Percentiles rank a stretch among this genome's conserved stretches.
Conservation (phyloP, 108 stramenopile species). For the Skeletonema tropicum region DNA sequence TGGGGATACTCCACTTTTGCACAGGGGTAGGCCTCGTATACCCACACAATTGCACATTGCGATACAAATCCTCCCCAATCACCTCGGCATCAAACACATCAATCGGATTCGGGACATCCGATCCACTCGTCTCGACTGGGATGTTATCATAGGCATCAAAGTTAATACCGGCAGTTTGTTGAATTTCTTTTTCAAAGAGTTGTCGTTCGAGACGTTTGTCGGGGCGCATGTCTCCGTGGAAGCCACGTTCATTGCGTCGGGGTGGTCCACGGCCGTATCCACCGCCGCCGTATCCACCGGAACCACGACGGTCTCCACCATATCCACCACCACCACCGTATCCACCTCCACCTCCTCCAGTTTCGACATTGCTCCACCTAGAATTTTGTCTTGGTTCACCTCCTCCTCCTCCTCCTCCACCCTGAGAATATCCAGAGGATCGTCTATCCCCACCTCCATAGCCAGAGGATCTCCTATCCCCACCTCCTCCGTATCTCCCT, state of each 20-base stretch:
- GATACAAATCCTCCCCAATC: slow-evolving; percentile 89
- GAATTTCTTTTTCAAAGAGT: slow-evolving; percentile 75
- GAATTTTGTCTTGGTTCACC: slow-evolving; percentile 19
- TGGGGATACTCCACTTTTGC: slow-evolving; percentile 98
- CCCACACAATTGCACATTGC: slow-evolving; percentile 92
- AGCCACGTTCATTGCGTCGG: slow-evolving; percentile 71
- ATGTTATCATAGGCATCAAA: slow-evolving; percentile 99
- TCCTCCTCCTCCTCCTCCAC: slow-evolving; percentile 38
- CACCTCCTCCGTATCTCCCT: slow-evolving; percentile 30
- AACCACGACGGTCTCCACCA: background rate
- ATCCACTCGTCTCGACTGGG: slow-evolving; percentile 92
- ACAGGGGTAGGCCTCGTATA: slow-evolving; percentile 98
- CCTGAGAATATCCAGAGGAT: slow-evolving; percentile 38
- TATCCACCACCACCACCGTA: no score
- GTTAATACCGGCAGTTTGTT: slow-evolving; percentile 98
- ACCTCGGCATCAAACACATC: slow-evolving; percentile 84
- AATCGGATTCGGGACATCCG: slow-evolving; percentile 90
- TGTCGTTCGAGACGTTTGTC: slow-evolving; percentile 78
- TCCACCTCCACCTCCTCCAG: slow-evolving; percentile 14
- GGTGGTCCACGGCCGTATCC: slow-evolving; percentile 34
- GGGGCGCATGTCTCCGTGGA: slow-evolving; percentile 82
- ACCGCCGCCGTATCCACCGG: slow-evolving; percentile 29
- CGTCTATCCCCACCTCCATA: slow-evolving; percentile 45
- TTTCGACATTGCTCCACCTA: slow-evolving; percentile 20
- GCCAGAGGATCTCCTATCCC: no score